Evolutionary conservation across 768 basidiomycete species (phyloP), one percentile per base, ranked within the genome.

Genomic region (Boletus rubroflammeus): DNA sequence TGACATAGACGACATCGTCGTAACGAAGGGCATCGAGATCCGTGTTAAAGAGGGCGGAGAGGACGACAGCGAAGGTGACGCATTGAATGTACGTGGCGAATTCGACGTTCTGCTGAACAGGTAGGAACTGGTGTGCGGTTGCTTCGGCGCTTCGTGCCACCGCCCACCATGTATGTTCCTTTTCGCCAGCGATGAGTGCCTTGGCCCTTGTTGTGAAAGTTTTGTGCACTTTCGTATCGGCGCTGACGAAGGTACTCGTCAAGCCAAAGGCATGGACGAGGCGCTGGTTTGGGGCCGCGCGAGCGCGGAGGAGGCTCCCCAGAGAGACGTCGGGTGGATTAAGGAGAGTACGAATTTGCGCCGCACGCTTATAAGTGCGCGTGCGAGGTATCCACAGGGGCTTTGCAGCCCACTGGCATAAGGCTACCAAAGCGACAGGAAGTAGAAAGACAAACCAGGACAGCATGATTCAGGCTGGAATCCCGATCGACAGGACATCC

Each of bases 231-330:
- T 56, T 54, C 0, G 54, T 13, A 4, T 78, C 71, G 0, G 49
- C 34, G 39, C 74, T 78, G 26, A 84, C 82, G 38, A 85, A 85
- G 0, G 83, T 81, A 44, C 78, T 85, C 0, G 78, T 73, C 10
- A 72, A 29, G 0, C 59, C 60, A 6, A 71, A 70, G 0, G 71
- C 69, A 3, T 60, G 46, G 0, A 69, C 55, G 0, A 71, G 67
- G 0, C 71, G 56, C 34, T 62, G 25, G 5, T 70, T 70, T 0
- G 68, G 68, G 0, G 14, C 10, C 0, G 68, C 66, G 0, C 68
- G 62, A 0, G 68, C 50, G 17, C 25, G 51, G 1, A 70, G 62
- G 0, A 70, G 46, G 2, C n/a, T 38, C 0, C 8, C 23, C 0
- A 71, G 38, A 0, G 69, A 13, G 9, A 39, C 15, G 6, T n/a